Conservation (phyloP, 129 eudicot species). For the Escallonia rubra region DNA sequence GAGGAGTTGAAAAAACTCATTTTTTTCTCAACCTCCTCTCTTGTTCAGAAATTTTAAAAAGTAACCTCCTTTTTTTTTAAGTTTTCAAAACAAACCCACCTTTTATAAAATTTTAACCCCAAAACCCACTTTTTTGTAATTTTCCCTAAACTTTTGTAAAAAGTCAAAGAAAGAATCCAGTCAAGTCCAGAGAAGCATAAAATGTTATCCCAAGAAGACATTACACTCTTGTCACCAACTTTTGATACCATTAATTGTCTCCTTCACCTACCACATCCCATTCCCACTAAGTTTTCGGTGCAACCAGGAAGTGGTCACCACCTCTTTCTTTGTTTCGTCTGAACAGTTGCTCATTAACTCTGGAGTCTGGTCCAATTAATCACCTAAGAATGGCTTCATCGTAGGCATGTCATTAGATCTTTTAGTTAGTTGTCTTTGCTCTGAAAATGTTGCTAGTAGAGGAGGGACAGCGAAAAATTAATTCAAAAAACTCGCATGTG, state of each 20-base stretch:
- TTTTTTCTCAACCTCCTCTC: too few species aligned
- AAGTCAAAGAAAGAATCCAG: too few species aligned
- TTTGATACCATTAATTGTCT: too few species aligned
- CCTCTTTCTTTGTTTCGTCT: neutral
- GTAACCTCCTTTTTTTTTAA: neutral
- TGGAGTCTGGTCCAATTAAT: too few species aligned
- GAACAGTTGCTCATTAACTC: too few species aligned
- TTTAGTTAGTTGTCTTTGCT: neutral
- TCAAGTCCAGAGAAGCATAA: too few species aligned
- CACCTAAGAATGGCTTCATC: neutral
- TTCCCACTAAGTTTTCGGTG: neutral
- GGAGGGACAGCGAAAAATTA: neutral
- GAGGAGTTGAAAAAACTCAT: too few species aligned
- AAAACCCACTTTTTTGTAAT: too few species aligned
- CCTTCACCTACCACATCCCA: slow-evolving; percentile 4
- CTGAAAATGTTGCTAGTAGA: neutral
- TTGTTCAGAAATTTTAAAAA: too few species aligned
- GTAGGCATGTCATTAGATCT: neutral
- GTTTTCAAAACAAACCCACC: too few species aligned
- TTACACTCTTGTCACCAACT: neutral
- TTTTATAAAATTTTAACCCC: neutral
- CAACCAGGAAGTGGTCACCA: neutral
- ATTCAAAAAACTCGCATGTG: neutral
- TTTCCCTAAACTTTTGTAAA: too few species aligned
- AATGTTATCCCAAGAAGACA: too few species aligned